Evolutionary conservation across 306 rosid genomes (phyloP).

Genomic region (Trifolium pratense): DNA sequence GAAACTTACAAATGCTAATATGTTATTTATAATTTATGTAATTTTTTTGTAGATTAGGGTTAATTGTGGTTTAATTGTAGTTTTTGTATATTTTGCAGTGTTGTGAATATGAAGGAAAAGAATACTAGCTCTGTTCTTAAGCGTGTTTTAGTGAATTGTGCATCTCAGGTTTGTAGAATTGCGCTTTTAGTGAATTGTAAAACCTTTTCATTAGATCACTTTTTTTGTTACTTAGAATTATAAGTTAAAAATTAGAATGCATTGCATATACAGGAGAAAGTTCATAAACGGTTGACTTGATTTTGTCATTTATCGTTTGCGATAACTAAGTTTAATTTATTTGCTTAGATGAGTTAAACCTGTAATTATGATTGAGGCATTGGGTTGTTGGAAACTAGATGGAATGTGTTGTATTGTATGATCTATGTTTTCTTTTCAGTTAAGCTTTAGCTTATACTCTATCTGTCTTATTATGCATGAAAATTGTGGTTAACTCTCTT

Average conservation of each 20-base stretch:
- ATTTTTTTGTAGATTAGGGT: neutral
- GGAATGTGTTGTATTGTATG: slow-evolving; percentile 18
- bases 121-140: slow-evolving; percentile 66
- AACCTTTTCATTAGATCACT: slow-evolving; percentile 11
- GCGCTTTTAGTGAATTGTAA: slow-evolving; percentile 23
- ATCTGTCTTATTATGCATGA: neutral
- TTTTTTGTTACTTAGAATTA: slow-evolving; percentile 2
- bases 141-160: slow-evolving; percentile 75
- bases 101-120: slow-evolving; percentile 81
- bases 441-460: slow-evolving; percentile 6
- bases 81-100: slow-evolving; percentile 43
- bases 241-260: neutral
- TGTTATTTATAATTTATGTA: neutral
- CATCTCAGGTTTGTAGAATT: slow-evolving; percentile 71
- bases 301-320: slow-evolving; percentile 18
- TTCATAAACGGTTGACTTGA: slow-evolving; percentile 3
- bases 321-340: neutral
- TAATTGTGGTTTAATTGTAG: slow-evolving; percentile 21
- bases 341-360: slow-evolving; percentile 14
- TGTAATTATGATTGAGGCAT: slow-evolving; percentile 10
- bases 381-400: slow-evolving; percentile 22
- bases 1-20: slow-evolving; percentile 7
- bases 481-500: slow-evolving; percentile 38
- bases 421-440: slow-evolving; percentile 23
- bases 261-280: neutral